Base-by-base conservation (phyloP, 2,329 filamentous ascomycete species). In the Beauveria scarabaeidicola region DNA sequence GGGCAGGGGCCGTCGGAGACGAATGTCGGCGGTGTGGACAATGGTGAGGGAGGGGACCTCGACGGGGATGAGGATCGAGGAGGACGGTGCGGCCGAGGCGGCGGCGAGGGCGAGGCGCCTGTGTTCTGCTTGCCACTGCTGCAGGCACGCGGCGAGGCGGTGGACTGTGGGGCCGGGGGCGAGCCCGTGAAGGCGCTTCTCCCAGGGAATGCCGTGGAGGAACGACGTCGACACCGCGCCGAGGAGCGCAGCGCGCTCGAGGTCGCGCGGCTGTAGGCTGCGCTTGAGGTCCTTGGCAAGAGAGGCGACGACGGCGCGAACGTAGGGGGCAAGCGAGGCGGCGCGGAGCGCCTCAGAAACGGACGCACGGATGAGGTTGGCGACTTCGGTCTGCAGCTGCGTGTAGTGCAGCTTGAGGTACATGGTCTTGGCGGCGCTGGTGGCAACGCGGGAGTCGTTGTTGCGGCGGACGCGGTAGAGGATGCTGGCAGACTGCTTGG, bases 41-140 rank as follows among this genome's bases (percentile, higher is more conserved):
- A 96, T 83, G 52, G 90, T 84, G 2, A 96, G 80, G 1, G 88
- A 86, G 0, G 93, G 93, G 1, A 99, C 85, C 61, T 96, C 91
- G 15, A 99, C 92, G 0, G 92, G 90, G 57, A 99, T 95, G 32
- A 88, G 78, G 65, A 99, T 92, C 11, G 32, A 36, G 13, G 85
- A 86, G 81, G 81, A 62, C 72, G 78, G 64, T 21, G 81, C 75
- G n/a, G 58, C 52, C 5, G 63, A 62, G 54, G 66, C 61, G 1
- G 61, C 50, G 46, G 55, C 62, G 0, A 75, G 62, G 2, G 63
- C 38, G 13, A 76, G 59, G 6, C 60, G 65, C 13, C 67, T 61
- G 27, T 72, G 66, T 5, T 62, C 60, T n/a, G 62, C 61, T 57
- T 70, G 72, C 74, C 74, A 76, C 3, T 58, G 48, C 0, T 67